Conservation (phyloP, 2,329 filamentous ascomycete species). For the Colletotrichum cereale region DNA sequence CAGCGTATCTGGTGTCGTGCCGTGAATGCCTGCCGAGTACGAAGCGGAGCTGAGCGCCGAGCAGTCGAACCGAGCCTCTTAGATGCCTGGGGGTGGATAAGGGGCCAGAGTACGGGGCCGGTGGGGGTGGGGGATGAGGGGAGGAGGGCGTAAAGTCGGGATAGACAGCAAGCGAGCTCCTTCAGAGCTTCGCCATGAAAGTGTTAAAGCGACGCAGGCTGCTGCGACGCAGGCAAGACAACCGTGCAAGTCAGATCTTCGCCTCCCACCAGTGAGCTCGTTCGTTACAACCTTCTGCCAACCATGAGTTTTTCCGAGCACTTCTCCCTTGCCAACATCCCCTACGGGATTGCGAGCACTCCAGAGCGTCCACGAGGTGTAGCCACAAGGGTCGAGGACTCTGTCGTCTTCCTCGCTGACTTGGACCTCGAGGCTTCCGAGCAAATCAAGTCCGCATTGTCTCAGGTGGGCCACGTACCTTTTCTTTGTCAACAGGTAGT, state of each 20-base stretch:
- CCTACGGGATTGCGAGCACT: constrained; percentile 64
- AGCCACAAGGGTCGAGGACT: constrained; percentile 63
- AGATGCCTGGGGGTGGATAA: neutral
- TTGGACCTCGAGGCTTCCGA: constrained; percentile 47
- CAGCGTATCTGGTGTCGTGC: neutral
- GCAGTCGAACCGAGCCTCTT: constrained; percentile 4
- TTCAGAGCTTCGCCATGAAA: neutral
- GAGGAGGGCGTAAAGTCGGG: neutral
- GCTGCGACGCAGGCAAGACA: neutral
- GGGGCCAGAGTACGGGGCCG: constrained; percentile 17
- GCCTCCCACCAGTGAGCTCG: neutral
- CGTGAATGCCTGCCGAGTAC: neutral
- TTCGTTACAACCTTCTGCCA: neutral
- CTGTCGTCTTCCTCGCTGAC: constrained; percentile 64
- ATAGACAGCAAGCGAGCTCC: neutral
- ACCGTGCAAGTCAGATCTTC: neutral
- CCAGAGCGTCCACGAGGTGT: constrained; percentile 51
- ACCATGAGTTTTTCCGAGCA: constrained; percentile 53
- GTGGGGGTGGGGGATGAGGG: constrained; percentile 25
- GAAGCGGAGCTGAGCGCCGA: neutral
- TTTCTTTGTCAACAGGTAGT: constrained; percentile 31
- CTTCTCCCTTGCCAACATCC: constrained; percentile 66
- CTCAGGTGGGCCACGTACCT: constrained; percentile 1
- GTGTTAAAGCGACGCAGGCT: constrained; percentile 12
- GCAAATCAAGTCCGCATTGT: constrained; percentile 15